Base-by-base conservation (phyloP, 2,329 filamentous ascomycete genomes). In the Diaporthe nobilis region DNA sequence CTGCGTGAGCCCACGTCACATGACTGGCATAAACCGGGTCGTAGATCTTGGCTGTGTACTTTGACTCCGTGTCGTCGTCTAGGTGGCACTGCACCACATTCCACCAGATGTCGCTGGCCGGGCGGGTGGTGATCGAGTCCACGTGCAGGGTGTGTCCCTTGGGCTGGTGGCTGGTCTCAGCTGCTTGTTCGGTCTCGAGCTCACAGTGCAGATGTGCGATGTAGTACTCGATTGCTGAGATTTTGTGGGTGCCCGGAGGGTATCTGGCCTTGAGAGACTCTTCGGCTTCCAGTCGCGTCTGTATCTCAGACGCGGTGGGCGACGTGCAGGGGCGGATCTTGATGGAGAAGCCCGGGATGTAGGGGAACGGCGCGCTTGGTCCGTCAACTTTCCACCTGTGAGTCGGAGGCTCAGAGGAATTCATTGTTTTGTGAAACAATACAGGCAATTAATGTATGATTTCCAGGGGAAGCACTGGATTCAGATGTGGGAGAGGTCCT, bases 1-100 rank as follows among this genome's bases (percentile, higher is more conserved):
- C 7, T 7, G 2, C 4, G 3, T 49, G 44, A 37, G 61, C 44
- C 10, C 15, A 51, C 44, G 2, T 13, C 44, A 37, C 28, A 12
- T 51, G 1, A 28, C 61, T 67, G 20, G 61, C 47, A 37, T 67
- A 25, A 1, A 67, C 61, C 20, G 61, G 61, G 44, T 67, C 61
- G 28, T 67, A 67, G 44, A 67, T 67, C 44, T 67, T 51, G 28
- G 61, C 61, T 49, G 28, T 51, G 44, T 13, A 51, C 31, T 44
- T 67, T 17, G 44, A 51, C 5, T 49, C 31, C 20, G 2, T 67
- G 2, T 51, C 20, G 44, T 51, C 31, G 15, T 67, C 61, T 49
- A 31, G 25, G 28, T 49, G 20, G 22, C 61, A 67, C 28, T 49
- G 17, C 22, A 65, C 39, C 17, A 28, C 8, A 37, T 67, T 67